These are phyloP conservation scores for Ampelomyces quisqualis DNA, from an alignment of 2,329 filamentous ascomycete species.

Conservation along the genomic window DNA sequence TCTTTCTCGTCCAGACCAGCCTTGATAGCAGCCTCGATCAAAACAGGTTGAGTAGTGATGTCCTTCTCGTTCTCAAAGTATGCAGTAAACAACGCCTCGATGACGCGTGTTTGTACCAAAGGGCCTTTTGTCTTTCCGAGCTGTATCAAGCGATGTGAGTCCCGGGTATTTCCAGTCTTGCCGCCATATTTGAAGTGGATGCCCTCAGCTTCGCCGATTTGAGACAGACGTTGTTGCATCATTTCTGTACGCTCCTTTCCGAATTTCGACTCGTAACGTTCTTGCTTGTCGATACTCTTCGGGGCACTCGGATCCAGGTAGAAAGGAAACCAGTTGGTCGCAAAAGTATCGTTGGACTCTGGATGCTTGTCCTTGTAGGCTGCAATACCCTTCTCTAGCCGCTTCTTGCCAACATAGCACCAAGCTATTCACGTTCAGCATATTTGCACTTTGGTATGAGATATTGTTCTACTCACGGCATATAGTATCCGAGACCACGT, in stretches of 20 bases:
- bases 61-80: constrained; percentile 54
- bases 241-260: constrained; percentile 60
- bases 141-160: constrained; percentile 72
- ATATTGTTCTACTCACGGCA: constrained; percentile 58
- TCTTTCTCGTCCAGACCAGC: constrained; percentile 49
- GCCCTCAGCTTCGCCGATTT: constrained; percentile 64
- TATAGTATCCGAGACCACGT: constrained; percentile 74
- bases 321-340: constrained; percentile 74
- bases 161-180: constrained; percentile 72
- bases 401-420: constrained; percentile 76
- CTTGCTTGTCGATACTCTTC: constrained; percentile 55
- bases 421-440: constrained; percentile 28
- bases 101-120: constrained; percentile 50
- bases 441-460: neutral
- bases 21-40: constrained; percentile 46
- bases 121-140: constrained; percentile 60
- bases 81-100: constrained; percentile 44
- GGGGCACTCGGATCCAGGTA: constrained; percentile 72
- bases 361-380: constrained; percentile 65
- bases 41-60: constrained; percentile 46
- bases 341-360: constrained; percentile 65
- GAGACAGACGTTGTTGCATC: constrained; percentile 59
- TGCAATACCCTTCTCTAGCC: constrained; percentile 70
- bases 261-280: constrained; percentile 64
- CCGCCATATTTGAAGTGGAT: constrained; percentile 73